These are phyloP conservation scores for Bruguiera hainesii DNA, from an alignment of 441 rosid species.

Conservation along the genomic window DNA sequence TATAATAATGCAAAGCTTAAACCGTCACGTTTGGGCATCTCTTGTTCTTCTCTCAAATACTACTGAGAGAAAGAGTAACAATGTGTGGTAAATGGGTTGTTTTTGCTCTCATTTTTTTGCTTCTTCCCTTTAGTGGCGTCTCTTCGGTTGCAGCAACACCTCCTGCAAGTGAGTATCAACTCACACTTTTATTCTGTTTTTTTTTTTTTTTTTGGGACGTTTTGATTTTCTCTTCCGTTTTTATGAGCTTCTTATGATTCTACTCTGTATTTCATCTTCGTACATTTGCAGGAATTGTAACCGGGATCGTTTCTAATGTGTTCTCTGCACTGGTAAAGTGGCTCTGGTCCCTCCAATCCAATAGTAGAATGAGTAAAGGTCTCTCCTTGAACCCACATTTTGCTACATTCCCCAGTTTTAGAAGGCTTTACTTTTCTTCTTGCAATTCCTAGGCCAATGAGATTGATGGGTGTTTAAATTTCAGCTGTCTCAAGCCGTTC, in stretches of 20 bases:
- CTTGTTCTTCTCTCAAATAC: conserved; percentile 15
- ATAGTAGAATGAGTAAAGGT: conserved; percentile 52
- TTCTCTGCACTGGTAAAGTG: conserved; percentile 57
- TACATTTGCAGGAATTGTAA: conserved; percentile 60
- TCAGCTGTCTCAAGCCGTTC: conserved; percentile 66
- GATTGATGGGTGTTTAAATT: conserved; percentile 21
- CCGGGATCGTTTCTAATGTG: conserved; percentile 58
- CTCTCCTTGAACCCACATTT: conserved; percentile 21
- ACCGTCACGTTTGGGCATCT: conserved; percentile 22
- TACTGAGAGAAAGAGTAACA: conserved; percentile 15
- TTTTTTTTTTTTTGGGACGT: background rate
- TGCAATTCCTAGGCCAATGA: conserved; percentile 11
- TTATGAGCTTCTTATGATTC: background rate
- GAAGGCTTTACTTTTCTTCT: background rate
- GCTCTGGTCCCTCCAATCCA: conserved; percentile 79
- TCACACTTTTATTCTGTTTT: background rate
- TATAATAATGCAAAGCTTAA: conserved; percentile 26
- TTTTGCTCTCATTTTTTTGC: conserved; percentile 36
- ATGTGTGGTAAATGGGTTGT: conserved; percentile 43
- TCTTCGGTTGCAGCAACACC: conserved; percentile 72
- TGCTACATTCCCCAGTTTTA: conserved; percentile 1
- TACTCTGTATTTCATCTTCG: background rate
- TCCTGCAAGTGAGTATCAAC: conserved; percentile 59
- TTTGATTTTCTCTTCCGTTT: background rate
- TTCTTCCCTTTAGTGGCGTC: conserved; percentile 44